Base-by-base conservation (phyloP, 345 rosid species). In the Eucalyptus virginea region DNA sequence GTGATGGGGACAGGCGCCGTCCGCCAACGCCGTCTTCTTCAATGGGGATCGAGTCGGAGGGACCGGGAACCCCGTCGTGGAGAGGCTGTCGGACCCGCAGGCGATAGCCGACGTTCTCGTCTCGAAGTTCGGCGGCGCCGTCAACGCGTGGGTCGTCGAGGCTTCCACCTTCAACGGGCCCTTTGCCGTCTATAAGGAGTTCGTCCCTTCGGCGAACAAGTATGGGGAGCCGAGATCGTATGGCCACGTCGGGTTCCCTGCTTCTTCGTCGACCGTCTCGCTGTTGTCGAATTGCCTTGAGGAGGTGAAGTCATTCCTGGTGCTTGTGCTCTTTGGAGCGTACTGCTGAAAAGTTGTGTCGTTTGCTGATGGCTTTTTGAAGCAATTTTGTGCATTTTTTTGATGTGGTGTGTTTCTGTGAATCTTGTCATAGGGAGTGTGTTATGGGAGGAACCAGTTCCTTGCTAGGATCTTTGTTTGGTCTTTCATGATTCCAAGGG, bases 81-180 rank as follows among this genome's bases (percentile, higher is more conserved):
- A 97, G 91, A 95, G 94, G 89, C 91, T 96, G 9, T 95, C 98
- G 87, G 96, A 94, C 94, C 89, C 91, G 81, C 96, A 91, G 90
- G 91, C 48, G 40, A 89, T 98, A 86, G 96, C 98, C 83, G 95
- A 94, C 40, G 90, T 95, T 89, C 89, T 98, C 28, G 98, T 94
- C 91, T 96, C 98, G 50, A 98, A 97, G 89, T 94, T 94, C 60
- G 97, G 97, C 18, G 90, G 90, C n/a, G 92, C 92, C 88, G 89
- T 93, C 48, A 95, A 97, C 90, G 98, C 97, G 81, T 94, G 96
- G 96, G 97, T 96, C 44, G 90, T 98, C 86, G 96, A 96, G 88
- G 96, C 98, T 91, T 90, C 96, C 72, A 34, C 92, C 58, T 95
- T 92, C 92, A 94, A 94, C 56, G 99, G 99, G 4, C 94, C 96